Base-by-base conservation (phyloP, 225 moss, liverwort and hornwort species). In the Ulota crispa region DNA sequence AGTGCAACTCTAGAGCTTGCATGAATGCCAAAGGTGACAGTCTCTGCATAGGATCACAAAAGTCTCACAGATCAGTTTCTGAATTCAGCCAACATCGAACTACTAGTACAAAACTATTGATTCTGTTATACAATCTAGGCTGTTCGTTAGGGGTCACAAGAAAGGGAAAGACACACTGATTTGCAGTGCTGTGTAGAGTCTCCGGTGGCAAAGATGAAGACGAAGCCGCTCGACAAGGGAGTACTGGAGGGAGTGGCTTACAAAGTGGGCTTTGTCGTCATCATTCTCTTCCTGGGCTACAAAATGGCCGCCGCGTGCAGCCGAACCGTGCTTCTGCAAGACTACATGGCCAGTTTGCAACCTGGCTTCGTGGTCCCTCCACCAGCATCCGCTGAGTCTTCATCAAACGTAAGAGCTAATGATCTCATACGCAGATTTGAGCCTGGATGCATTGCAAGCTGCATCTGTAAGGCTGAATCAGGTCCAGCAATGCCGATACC, bases 311-410 rank as follows among this genome's bases (percentile, higher is more conserved):
- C 83, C 28, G 78, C 72, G 6, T 83, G 81, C 72, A 85, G 79
- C 31, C 83, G 86, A 39, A 82, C 68, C 26, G 81, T 12, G 64
- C 85, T 78, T 78, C 76, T 91, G 57, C 88, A 79, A 81, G 88
- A 91, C 19, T 89, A 91, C 45, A 76, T 89, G 66, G 78, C 83
- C 32, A 85, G 88, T 77, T 80, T 76, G 31, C 77, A 85, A 79
- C 88, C 88, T 28, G 72, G 60, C 37, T 63, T 23, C 4, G 79
- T 26, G 37, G 76, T 56, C 5, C 37, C 77, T 74, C 24, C 28
- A 18, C 20, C 75, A 67, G 28, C 36, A 20, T 21, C 82, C 50
- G 41, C 79, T 69, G 70, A 72, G 19, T 59, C 78, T 20, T 83
- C 77, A 61, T 27, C 81, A 27, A 30, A 24, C 45, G 82, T 87